Evolutionary conservation across 768 basidiomycete species (phyloP).

Genomic region (Russula dissimulans): DNA sequence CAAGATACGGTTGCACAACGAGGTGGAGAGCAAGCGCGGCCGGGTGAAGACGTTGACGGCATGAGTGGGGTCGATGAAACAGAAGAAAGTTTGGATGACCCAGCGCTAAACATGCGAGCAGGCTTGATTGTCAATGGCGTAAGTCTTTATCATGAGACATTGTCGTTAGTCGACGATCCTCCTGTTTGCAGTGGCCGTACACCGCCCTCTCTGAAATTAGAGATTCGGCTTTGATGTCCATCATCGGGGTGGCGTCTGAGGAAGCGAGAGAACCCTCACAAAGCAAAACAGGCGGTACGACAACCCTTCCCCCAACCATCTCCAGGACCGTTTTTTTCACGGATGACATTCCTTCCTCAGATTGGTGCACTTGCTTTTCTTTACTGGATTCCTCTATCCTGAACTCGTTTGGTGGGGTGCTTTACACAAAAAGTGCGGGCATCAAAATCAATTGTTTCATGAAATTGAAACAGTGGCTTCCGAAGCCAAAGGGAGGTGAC

Average conservation of each 20-base stretch:
- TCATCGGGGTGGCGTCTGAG: conserved; percentile 28
- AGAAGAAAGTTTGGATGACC: not conserved
- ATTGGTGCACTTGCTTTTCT: conserved; percentile 36
- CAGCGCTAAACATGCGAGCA: conserved; percentile 4
- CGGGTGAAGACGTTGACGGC: not conserved
- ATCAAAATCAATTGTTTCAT: conserved; percentile 42
- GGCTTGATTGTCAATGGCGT: conserved; percentile 9
- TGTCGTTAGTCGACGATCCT: not conserved
- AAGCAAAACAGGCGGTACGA: conserved; percentile 26
- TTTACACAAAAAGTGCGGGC: conserved; percentile 21
- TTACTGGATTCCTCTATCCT: conserved; percentile 46
- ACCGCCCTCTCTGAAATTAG: conserved; percentile 6
- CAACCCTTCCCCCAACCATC: not conserved
- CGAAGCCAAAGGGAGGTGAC: conserved; percentile 38
- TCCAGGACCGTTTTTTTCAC: not conserved
- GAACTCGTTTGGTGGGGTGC: conserved; percentile 22
- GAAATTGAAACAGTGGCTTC: conserved; percentile 40
- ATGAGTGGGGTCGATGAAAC: not conserved
- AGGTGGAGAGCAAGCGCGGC: not conserved
- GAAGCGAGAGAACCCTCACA: conserved; percentile 7
- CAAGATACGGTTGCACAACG: not conserved
- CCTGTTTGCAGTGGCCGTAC: conserved; percentile 1
- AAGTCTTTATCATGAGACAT: not conserved
- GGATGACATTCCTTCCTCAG: conserved; percentile 26
- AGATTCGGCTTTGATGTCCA: conserved; percentile 20